phyloP scores from a whole-genome alignment of 352 stramenopile species.

The Blastocystis sp. region DNA sequence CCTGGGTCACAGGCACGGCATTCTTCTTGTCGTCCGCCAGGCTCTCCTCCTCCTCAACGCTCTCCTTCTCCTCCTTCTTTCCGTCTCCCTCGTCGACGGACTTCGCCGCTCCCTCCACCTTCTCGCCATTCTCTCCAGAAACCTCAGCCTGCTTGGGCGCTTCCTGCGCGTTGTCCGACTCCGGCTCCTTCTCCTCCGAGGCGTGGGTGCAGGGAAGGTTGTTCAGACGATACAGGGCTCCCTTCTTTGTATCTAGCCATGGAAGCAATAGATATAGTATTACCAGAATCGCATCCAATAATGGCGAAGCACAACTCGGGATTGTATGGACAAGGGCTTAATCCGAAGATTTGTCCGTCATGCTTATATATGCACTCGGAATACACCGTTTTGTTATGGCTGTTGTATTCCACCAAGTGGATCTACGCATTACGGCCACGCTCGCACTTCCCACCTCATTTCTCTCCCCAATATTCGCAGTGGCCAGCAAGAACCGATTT shows the following conservation, averaged over 20 bases:
- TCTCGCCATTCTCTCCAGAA: background rate
- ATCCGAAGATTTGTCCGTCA: constrained; percentile 60
- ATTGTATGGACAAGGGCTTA: constrained; percentile 55
- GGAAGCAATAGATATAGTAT: background rate
- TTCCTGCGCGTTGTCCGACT: background rate
- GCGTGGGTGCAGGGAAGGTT: constrained; percentile 30
- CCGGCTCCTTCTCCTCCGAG: constrained; percentile 44
- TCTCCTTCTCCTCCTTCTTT: constrained; percentile 20
- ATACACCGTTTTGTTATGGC: constrained; percentile 22
- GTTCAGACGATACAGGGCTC: constrained; percentile 31
- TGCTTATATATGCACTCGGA: constrained; percentile 63
- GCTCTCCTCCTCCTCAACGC: constrained; percentile 17
- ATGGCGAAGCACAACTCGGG: constrained; percentile 52
- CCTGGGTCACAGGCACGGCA: background rate
- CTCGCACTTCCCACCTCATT: constrained; percentile 21
- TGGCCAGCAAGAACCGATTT: constrained; percentile 47
- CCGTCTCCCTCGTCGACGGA: constrained; percentile 3
- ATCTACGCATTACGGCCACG: background rate
- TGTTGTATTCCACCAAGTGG: constrained; percentile 58
- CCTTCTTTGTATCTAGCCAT: constrained; percentile 63
- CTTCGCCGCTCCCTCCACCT: background rate
- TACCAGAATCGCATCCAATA: constrained; percentile 60
- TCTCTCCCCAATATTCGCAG: constrained; percentile 25
- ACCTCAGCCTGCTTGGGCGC: background rate
- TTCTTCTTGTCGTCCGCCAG: constrained; percentile 51